Percentiles rank a stretch among this genome's conserved stretches.
Evolutionary conservation across 148 eudicot species (phyloP).

Genomic region (Camellia sinensis): DNA sequence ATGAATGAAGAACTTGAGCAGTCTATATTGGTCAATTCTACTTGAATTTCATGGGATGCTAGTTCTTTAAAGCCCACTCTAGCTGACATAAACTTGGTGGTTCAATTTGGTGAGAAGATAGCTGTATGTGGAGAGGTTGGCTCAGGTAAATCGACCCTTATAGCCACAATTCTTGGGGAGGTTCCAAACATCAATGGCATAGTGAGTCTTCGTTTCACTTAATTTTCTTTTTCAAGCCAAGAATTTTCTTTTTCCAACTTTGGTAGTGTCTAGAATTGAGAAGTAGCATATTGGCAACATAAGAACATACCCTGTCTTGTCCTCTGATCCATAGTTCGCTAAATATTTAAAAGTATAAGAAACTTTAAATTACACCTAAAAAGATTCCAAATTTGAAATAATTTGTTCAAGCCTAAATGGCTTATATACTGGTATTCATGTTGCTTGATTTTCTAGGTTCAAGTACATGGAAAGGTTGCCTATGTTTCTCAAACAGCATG

Average conservation of each 20-base stretch:
- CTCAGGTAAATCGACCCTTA: slow-evolving; percentile 74
- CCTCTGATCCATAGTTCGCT: no score
- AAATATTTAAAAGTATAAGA: no score
- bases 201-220: slow-evolving; percentile 30
- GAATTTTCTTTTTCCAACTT: no score
- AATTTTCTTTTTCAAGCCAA: no score
- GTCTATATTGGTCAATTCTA: slow-evolving; percentile 42
- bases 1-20: background rate
- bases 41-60: slow-evolving; percentile 64
- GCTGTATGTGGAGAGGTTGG: slow-evolving; percentile 87
- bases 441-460: slow-evolving; percentile 36
- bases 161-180: slow-evolving; percentile 73
- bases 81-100: slow-evolving; percentile 48
- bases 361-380: no score
- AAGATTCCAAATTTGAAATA: no score
- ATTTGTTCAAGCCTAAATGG: background rate
- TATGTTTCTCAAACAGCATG: slow-evolving; percentile 68
- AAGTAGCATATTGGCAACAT: no score
- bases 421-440: no score
- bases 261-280: background rate
- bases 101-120: slow-evolving; percentile 49
- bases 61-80: slow-evolving; percentile 44
- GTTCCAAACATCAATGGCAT: slow-evolving; percentile 59
- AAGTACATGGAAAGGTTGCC: slow-evolving; percentile 46
- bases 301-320: no score